Conservation (phyloP, 2,329 filamentous ascomycete genomes). For the Pleurostoma richardsiae region DNA sequence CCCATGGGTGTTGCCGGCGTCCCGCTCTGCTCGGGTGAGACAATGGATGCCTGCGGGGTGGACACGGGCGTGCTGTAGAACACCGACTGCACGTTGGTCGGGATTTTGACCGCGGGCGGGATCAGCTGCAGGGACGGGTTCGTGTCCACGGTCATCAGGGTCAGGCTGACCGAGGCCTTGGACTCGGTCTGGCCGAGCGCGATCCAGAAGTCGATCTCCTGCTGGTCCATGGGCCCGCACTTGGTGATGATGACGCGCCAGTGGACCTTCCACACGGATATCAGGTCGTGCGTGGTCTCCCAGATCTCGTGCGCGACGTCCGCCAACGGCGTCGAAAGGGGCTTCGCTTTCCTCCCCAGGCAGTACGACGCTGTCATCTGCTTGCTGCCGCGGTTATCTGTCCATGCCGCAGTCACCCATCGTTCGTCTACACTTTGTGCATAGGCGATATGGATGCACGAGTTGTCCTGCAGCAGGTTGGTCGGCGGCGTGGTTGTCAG, state of each 20-base stretch:
- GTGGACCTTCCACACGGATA: slow-evolving; percentile 63
- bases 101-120: slow-evolving; percentile 46
- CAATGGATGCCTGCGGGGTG: slow-evolving; percentile 55
- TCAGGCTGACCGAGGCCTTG: slow-evolving; percentile 46
- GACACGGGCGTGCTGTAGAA: slow-evolving; percentile 61
- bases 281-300: slow-evolving; percentile 70
- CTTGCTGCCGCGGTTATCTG: slow-evolving; percentile 68
- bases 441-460: slow-evolving; percentile 76
- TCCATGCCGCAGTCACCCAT: slow-evolving; percentile 80
- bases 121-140: slow-evolving; percentile 59
- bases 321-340: slow-evolving; percentile 46
- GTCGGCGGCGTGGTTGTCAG: slow-evolving; percentile 61
- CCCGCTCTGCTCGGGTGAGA: slow-evolving; percentile 56
- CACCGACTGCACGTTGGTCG: slow-evolving; percentile 34
- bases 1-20: slow-evolving; percentile 45
- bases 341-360: slow-evolving; percentile 53
- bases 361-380: slow-evolving; percentile 73
- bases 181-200: slow-evolving; percentile 46
- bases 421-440: slow-evolving; percentile 68
- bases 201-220: slow-evolving; percentile 59
- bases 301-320: slow-evolving; percentile 73
- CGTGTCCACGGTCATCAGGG: slow-evolving; percentile 61
- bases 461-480: slow-evolving; percentile 72
- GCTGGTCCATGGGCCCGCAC: slow-evolving; percentile 60
- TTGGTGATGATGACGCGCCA: slow-evolving; percentile 76